Evolutionary conservation across 139 green algal genomes (phyloP).

Genomic region (Volvox reticuliferus): DNA sequence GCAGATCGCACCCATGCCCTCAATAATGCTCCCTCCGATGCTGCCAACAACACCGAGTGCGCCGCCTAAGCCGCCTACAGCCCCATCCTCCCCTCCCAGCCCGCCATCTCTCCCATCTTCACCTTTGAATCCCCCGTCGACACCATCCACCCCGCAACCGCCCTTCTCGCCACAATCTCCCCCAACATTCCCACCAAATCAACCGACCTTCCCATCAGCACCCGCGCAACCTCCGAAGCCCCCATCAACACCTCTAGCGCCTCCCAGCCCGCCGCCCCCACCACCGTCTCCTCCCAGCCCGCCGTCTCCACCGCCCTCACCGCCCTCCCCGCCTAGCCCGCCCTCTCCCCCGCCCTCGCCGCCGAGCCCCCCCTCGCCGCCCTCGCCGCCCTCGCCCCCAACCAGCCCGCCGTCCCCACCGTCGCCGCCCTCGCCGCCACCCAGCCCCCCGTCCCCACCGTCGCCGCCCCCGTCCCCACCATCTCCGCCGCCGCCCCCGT

Average conservation of each 20-base stretch:
- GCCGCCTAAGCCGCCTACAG: not conserved
- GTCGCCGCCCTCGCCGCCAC: not conserved
- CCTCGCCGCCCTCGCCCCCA: not conserved
- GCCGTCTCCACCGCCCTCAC: no score
- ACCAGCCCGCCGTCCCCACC: not conserved
- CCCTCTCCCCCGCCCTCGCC: not conserved
- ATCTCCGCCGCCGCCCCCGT: no score
- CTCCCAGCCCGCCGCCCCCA: no score
- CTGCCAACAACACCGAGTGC: not conserved
- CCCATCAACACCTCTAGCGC: not conserved
- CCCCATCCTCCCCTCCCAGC: not conserved
- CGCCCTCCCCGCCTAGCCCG: not conserved
- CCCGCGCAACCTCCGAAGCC: not conserved
- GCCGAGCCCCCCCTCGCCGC: not conserved
- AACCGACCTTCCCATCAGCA: not conserved
- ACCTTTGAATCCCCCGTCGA: not conserved
- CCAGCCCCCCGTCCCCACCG: no score
- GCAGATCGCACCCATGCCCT: not conserved
- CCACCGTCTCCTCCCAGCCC: no score
- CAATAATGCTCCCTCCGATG: not conserved
- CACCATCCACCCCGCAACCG: not conserved
- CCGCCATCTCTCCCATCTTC: not conserved
- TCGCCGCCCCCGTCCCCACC: no score
- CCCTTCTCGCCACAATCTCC: not conserved
- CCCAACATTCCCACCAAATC: not conserved